Base-by-base conservation (phyloP, 2,329 filamentous ascomycete genomes). In the Xylariaceae sp. region DNA sequence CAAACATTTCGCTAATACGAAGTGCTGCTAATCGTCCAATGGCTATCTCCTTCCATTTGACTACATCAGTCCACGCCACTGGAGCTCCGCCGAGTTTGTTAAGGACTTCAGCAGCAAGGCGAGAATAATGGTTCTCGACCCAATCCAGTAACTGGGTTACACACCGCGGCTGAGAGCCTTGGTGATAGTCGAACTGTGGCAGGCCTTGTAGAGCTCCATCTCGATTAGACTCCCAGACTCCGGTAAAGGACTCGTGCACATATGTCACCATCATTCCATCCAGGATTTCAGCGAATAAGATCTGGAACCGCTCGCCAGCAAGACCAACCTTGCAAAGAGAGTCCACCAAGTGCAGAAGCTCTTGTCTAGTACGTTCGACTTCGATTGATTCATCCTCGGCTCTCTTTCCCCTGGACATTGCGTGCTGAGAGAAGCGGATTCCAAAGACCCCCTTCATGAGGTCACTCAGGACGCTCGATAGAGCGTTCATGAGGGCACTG, bases 1-100 rank as follows among this genome's bases (percentile, higher is more conserved):
- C 87, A 62, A 91, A 93, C 10, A 94, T 74, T 63, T 90, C 84
- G 7, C 80, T 76, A 42, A 87, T 88, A 41, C 89, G 80, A 44
- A 88, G 74, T 16, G 81, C 78, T 2, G 88, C 88, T 14, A 93
- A 76, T 42, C 86, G 80, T 2, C 81, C 81, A 42, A 89, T 69
- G 14, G 86, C 86, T 61, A 87, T 84, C 39, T 87, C 82, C 64
- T 87, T 86, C 81, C 87, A 90, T 56, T 82, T 82, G 57, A 84
- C 79, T 40, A 88, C 75, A 54, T 89, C 79, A 14, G 72, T 69
- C 69, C 78, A 77, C 6, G 76, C 74, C 22, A 84, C 67, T 39
- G 68, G 61, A 34, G 71, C 65, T 16, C 68, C 69, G 5, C 70
- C 74, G 10, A 81, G 69, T 16, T 71, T 71, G 51, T 71, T 73